Conservation (phyloP, 352 stramenopile genomes). For the Globisporangium cylindrosporum region DNA sequence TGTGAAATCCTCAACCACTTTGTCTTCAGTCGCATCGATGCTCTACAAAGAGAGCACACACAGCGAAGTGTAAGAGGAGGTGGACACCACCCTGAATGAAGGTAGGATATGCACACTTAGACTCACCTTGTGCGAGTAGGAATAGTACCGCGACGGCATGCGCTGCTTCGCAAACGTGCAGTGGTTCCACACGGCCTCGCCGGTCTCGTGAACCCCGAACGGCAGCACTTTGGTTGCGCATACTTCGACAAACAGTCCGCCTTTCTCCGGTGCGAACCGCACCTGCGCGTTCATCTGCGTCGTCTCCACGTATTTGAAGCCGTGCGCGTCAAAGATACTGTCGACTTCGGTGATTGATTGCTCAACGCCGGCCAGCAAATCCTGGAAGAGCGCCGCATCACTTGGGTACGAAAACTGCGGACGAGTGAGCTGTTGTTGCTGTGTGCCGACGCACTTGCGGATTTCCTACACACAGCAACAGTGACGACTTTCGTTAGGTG, state of each 20-base stretch:
- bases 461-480: background rate
- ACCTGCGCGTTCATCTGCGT: slow-evolving; percentile 24
- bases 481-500: background rate
- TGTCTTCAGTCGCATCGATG: slow-evolving; percentile 30
- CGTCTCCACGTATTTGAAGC: slow-evolving; percentile 21
- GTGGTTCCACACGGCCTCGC: slow-evolving; percentile 37
- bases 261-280: slow-evolving; percentile 23
- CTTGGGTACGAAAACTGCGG: background rate
- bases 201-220: slow-evolving; percentile 24
- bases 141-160: slow-evolving; percentile 29
- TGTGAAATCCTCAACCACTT: slow-evolving; percentile 54
- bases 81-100: background rate
- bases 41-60: background rate
- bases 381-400: slow-evolving; percentile 16
- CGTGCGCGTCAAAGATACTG: slow-evolving; percentile 20
- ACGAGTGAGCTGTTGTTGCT: background rate
- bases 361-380: slow-evolving; percentile 22
- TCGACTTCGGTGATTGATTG: slow-evolving; percentile 25
- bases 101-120: background rate
- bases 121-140: slow-evolving; percentile 23
- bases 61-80: background rate
- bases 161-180: slow-evolving; percentile 24
- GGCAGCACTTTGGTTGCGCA: slow-evolving; percentile 28
- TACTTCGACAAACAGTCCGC: slow-evolving; percentile 21
- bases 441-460: background rate